phyloP scores from a whole-genome alignment of 2,329 filamentous ascomycete species.

The Phyllosticta citriasiana region DNA sequence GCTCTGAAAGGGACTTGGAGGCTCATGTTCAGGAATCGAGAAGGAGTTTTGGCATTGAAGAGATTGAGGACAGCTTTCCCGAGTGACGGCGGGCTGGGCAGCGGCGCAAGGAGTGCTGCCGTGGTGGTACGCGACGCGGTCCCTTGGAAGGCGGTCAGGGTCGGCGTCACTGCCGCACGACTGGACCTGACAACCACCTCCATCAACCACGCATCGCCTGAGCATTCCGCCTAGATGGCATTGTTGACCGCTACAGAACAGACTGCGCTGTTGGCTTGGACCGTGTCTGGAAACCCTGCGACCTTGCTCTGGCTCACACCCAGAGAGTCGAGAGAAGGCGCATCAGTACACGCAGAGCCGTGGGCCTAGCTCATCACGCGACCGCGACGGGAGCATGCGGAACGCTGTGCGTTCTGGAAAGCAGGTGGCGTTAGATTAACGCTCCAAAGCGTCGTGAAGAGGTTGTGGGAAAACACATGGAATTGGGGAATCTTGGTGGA shows the following conservation, averaged over 20 bases:
- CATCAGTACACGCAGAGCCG: not conserved
- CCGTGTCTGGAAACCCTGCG: not conserved
- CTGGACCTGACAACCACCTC: not conserved
- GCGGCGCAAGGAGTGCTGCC: conserved; percentile 9
- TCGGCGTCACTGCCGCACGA: not conserved
- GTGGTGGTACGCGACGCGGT: not conserved
- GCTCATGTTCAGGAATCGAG: conserved; percentile 5
- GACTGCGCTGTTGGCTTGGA: not conserved
- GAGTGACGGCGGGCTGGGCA: conserved; percentile 3
- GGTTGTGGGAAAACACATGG: not conserved
- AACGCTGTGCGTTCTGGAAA: not conserved
- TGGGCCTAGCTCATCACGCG: not conserved
- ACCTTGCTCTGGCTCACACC: not conserved
- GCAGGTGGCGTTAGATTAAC: not conserved
- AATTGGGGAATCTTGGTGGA: not conserved
- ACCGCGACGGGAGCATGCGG: not conserved
- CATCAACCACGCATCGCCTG: not conserved
- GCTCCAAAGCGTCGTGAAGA: not conserved
- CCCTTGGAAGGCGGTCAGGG: not conserved
- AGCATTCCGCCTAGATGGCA: not conserved
- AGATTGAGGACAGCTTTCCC: conserved; percentile 10
- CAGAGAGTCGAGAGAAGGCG: not conserved
- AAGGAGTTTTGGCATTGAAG: not conserved
- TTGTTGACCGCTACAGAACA: not conserved
- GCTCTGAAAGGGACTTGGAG: conserved; percentile 10